phyloP scores from a whole-genome alignment of 176 grass and related monocot species.

The Bothriochloa decipiens region DNA sequence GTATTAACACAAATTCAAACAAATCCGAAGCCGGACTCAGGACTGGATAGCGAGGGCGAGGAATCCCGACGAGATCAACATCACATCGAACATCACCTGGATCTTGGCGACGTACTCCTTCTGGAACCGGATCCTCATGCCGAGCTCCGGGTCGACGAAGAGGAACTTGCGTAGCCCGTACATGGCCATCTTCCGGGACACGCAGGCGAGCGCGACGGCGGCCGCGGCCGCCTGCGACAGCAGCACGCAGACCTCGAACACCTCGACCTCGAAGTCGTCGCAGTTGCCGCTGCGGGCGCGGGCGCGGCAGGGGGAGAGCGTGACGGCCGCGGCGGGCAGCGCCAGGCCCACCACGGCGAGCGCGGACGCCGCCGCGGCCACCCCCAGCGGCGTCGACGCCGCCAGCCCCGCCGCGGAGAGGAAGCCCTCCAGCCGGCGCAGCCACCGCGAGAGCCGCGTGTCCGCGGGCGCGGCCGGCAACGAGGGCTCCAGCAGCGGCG shows the following conservation, averaged over 20 bases:
- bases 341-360: slow-evolving; percentile 66
- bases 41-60: too few relatives aligned
- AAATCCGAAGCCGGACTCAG: background rate
- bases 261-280: slow-evolving; percentile 57
- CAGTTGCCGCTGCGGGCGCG: too few relatives aligned
- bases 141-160: slow-evolving; percentile 83
- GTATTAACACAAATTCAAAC: background rate
- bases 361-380: slow-evolving; percentile 45
- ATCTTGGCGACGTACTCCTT: slow-evolving; percentile 81
- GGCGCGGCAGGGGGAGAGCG: slow-evolving; percentile 53
- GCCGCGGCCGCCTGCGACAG: slow-evolving; percentile 50
- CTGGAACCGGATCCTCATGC: slow-evolving; percentile 70
- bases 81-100: too few relatives aligned
- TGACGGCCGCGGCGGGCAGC: slow-evolving; percentile 48
- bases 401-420: slow-evolving; percentile 50
- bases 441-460: slow-evolving; percentile 46
- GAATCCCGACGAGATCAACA: background rate
- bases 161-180: slow-evolving; percentile 85
- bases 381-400: slow-evolving; percentile 16
- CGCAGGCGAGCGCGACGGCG: slow-evolving; percentile 58
- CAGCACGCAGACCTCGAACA: slow-evolving; percentile 72
- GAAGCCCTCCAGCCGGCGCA: slow-evolving; percentile 66
- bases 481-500: slow-evolving; percentile 12
- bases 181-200: slow-evolving; percentile 79
- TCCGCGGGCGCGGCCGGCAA: too few relatives aligned